These are phyloP conservation scores for Trifolium repens DNA, from an alignment of 306 rosid genomes.

Conservation along the genomic window DNA sequence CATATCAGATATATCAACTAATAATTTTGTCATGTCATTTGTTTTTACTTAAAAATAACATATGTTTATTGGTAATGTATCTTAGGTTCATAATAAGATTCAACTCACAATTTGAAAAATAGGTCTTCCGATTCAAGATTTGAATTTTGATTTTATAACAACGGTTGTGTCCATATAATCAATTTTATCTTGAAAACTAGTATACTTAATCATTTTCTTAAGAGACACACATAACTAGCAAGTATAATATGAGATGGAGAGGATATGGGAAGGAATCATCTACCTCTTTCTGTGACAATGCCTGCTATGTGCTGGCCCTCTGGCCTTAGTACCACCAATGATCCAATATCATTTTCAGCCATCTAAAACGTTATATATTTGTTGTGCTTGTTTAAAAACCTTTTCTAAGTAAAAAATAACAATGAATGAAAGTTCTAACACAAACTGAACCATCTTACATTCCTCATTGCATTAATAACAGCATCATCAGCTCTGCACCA, in stretches of 20 bases:
- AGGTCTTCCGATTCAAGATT: background rate
- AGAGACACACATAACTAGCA: background rate
- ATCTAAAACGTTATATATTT: conserved; percentile 56
- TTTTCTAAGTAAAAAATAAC: background rate
- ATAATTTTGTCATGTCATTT: background rate
- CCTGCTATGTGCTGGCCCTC: conserved; percentile 73
- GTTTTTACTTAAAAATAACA: no score
- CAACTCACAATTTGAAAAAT: background rate
- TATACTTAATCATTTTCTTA: background rate
- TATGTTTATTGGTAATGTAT: background rate
- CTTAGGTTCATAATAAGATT: background rate
- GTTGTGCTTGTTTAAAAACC: background rate
- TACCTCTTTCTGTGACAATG: conserved; percentile 94
- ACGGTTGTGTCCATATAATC: background rate
- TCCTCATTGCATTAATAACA: conserved; percentile 67
- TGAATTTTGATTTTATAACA: no score
- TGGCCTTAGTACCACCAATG: conserved; percentile 79
- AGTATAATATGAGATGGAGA: background rate
- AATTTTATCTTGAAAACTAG: background rate
- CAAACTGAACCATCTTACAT: conserved; percentile 48
- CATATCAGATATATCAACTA: background rate
- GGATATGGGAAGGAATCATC: background rate
- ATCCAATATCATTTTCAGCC: conserved; percentile 78
- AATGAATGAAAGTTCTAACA: background rate
- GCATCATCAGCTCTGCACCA: conserved; percentile 68